A percentile compares a stretch with the other conserved stretches of the same genome.
phyloP scores from a whole-genome alignment of 768 basidiomycete species.

The Pulveroboletus sp. region DNA sequence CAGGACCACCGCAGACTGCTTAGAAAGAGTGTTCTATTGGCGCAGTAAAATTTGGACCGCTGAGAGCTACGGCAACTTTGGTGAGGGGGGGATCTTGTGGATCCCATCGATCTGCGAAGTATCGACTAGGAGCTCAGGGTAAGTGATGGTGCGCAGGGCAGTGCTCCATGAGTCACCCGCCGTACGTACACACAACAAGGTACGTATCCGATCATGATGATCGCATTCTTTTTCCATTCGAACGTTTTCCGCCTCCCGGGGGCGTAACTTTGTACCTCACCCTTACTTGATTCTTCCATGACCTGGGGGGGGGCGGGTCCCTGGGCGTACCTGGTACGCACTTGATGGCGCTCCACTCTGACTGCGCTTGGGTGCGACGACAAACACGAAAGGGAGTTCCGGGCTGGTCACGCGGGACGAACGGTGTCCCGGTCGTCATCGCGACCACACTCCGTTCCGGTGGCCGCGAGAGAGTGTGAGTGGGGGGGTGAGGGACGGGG shows the following conservation, averaged over 20 bases:
- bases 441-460: constrained; percentile 11
- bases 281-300: constrained; percentile 6
- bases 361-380: not conserved
- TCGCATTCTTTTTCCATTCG: constrained; percentile 4
- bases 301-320: not conserved
- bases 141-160: not conserved
- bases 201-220: constrained; percentile 6
- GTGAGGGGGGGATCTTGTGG: constrained; percentile 5
- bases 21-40: too few relatives aligned
- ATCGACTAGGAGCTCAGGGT: too few relatives aligned
- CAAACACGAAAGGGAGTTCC: constrained; percentile 10
- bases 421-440: constrained; percentile 32
- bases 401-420: constrained; percentile 31
- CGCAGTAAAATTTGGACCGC: constrained; percentile 1
- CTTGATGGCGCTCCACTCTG: constrained; percentile 1
- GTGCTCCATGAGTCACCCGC: not conserved
- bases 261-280: constrained; percentile 20
- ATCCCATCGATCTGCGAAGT: constrained; percentile 10
- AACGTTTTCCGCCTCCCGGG: not conserved
- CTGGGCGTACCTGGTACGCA: constrained; percentile 1
- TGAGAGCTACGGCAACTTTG: not conserved
- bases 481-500: not conserved
- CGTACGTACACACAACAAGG: constrained; percentile 9
- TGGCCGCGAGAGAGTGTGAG: constrained; percentile 5
- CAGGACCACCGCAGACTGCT: not conserved